Percentiles rank a stretch among this genome's conserved stretches.
Evolutionary conservation across 257 asterid species (phyloP).

Genomic region (Echites panduratus): DNA sequence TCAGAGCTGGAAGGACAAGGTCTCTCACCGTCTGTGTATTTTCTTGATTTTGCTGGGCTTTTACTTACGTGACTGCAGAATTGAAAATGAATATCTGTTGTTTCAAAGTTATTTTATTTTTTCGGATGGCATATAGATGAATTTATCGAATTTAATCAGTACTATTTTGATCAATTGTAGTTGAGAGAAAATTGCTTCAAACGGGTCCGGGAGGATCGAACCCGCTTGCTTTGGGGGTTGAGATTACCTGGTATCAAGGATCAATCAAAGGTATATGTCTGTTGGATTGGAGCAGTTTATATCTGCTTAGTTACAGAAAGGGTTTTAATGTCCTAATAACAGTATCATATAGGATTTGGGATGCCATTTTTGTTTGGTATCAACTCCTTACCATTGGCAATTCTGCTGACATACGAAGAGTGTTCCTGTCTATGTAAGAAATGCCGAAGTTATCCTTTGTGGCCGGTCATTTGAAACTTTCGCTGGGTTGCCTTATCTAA

Average conservation of each 20-base stretch:
- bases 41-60: conserved; percentile 2
- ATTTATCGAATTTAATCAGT: conserved; percentile 6
- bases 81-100: not conserved
- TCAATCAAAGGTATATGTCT: conserved; percentile 32
- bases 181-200: conserved; percentile 83
- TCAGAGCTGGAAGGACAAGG: conserved; percentile 77
- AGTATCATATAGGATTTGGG: not conserved
- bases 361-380: not conserved
- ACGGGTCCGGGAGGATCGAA: conserved; percentile 75
- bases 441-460: not conserved
- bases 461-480: not conserved
- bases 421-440: not conserved
- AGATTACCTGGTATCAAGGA: conserved; percentile 41
- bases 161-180: conserved; percentile 28
- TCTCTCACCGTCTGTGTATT: conserved; percentile 8
- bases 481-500: not conserved
- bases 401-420: not conserved
- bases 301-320: not conserved
- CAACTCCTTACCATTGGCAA: not conserved
- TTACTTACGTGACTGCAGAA: not conserved
- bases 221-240: conserved; percentile 75
- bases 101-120: not conserved
- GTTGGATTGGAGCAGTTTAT: not conserved
- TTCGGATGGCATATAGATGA: not conserved
- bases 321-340: not conserved